Base-by-base conservation (phyloP, 306 rosid genomes). In the Fragaria iinumae region DNA sequence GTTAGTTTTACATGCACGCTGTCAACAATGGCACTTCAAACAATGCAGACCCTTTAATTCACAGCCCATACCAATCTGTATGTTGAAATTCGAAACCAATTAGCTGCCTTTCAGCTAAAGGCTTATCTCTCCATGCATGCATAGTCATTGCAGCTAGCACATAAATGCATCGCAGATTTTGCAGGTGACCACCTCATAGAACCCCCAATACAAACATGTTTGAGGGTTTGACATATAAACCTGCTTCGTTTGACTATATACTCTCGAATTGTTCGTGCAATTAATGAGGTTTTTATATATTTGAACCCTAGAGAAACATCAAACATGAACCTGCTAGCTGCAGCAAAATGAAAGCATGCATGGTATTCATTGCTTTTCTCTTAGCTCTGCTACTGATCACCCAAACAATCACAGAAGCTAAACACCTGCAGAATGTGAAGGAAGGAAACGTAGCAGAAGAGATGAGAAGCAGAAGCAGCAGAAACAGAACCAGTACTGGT, bases 281-380 rank as follows among this genome's bases (percentile, higher is more conserved):
- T 50, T n/a, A 53, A 16, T 71, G 63, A 71, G 53, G 38, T 76
- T 32, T 65, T 32, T 11, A 29, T 43, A 45, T 64, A 71, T 59
- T 59, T 59, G 70, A n/a, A 56, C n/a, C 32, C 25, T 7, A 8
- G 41, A 25, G 49, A 38, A 41, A 39, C 36, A 60, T 76, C 20
- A 48, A 50, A 60, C 52, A 60, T 67, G 49, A 52, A 21, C 47
- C 36, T 0, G 43, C 43, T 36, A 39, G 43, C 9, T 64, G 43
- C 69, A 14, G 69, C 10, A 60, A 86, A 83, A 93, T 93, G 98
- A 91, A 85, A 80, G 73, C 83, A 77, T 83, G 71, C 69, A 16
- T 23, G 48, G 80, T 34, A 55, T 76, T 79, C 73, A 80, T 84
- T 23, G 32, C 60, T 69, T 0, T 50, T 78, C 38, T 87, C 25